phyloP scores from a whole-genome alignment of 129 eudicot genomes.

The Pulicaria dysenterica region DNA sequence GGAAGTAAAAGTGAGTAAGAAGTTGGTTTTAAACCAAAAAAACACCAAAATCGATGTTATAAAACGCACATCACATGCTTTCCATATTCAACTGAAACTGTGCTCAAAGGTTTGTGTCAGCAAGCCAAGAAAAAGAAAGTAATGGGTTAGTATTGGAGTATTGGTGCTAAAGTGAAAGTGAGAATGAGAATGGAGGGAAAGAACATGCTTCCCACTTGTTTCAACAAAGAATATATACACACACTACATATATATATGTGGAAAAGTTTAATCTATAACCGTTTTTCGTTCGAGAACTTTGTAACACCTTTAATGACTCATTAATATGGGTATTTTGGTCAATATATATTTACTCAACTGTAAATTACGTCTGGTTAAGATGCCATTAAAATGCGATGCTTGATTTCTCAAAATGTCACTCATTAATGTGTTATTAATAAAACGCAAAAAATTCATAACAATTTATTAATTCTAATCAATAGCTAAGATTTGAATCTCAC shows the following conservation, averaged over 20 bases:
- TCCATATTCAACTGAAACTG: slow-evolving; percentile 25
- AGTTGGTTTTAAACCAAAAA: slow-evolving; percentile 27
- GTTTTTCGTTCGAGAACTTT: too few relatives aligned
- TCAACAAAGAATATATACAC: slow-evolving; percentile 34
- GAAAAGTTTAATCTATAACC: too few relatives aligned
- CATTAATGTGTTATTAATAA: too few relatives aligned
- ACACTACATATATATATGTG: background rate
- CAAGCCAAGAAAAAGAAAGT: slow-evolving; percentile 33
- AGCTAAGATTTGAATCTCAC: too few relatives aligned
- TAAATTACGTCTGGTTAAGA: too few relatives aligned
- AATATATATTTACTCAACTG: too few relatives aligned
- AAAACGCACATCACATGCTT: slow-evolving; percentile 21
- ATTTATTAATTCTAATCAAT: too few relatives aligned
- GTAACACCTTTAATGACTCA: too few relatives aligned
- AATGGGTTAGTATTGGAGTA: slow-evolving; percentile 13
- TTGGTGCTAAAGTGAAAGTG: slow-evolving; percentile 43
- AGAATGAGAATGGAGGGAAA: slow-evolving; percentile 39
- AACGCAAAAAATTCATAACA: too few relatives aligned
- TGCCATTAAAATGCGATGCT: too few relatives aligned
- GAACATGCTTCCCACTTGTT: slow-evolving; percentile 53
- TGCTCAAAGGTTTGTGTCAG: slow-evolving; percentile 48
- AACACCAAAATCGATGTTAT: slow-evolving; percentile 20
- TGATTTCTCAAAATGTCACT: too few relatives aligned
- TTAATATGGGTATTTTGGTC: too few relatives aligned
- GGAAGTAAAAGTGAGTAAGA: slow-evolving; percentile 17